Evolutionary conservation across 2,329 filamentous ascomycete genomes (phyloP).

Genomic region (Monosporascus sp.): DNA sequence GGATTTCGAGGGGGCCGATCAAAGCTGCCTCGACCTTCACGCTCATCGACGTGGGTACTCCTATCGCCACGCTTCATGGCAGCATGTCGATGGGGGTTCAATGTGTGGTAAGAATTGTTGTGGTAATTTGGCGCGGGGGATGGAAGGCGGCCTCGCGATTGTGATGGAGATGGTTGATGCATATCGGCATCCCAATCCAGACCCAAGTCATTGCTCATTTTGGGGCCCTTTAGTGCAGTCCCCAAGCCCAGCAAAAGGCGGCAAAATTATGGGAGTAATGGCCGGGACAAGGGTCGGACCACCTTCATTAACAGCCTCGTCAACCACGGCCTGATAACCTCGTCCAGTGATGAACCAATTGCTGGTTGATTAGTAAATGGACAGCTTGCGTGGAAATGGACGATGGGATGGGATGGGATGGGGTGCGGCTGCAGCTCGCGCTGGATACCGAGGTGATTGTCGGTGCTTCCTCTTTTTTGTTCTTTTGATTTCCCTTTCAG

Average conservation of each 20-base stretch:
- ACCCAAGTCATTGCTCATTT: neutral
- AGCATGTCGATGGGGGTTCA: slow-evolving; percentile 29
- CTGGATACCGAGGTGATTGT: neutral
- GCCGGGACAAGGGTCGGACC: neutral
- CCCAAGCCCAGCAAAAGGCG: neutral
- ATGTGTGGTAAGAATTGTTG: slow-evolving; percentile 12
- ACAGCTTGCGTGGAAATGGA: neutral
- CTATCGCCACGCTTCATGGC: slow-evolving; percentile 36
- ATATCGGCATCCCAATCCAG: neutral
- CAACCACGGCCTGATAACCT: neutral
- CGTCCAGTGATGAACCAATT: neutral
- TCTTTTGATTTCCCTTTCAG: too few species aligned
- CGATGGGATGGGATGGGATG: neutral
- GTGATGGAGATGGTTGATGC: neutral
- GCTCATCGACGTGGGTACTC: slow-evolving; percentile 28
- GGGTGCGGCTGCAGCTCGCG: neutral
- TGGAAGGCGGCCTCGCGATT: neutral
- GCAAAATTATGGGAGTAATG: neutral
- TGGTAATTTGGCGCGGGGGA: slow-evolving; percentile 11
- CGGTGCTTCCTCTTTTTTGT: neutral
- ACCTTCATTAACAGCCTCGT: neutral
- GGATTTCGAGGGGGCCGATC: slow-evolving; percentile 20
- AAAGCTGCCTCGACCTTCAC: slow-evolving; percentile 31
- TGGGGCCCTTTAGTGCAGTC: neutral
- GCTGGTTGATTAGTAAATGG: neutral